Evolutionary conservation across 305 asterid genomes (phyloP).

Genomic region (Ruellia speciosa): DNA sequence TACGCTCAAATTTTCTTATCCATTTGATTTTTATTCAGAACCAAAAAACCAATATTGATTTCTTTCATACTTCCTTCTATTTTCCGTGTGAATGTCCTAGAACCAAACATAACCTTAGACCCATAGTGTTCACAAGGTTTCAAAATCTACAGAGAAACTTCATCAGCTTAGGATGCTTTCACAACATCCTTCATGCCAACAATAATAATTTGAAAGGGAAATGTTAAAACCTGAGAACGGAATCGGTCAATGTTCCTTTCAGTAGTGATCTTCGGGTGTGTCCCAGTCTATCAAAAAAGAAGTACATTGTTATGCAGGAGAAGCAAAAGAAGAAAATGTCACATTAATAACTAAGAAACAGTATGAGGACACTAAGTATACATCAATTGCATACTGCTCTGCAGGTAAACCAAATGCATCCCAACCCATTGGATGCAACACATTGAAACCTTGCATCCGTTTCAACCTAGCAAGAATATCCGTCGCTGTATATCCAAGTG

Average conservation of each 20-base stretch:
- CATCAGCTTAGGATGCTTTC: slow-evolving; percentile 1
- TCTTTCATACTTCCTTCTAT: too few species aligned
- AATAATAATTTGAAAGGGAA: background rate
- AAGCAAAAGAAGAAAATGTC: slow-evolving; percentile 5
- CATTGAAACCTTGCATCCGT: slow-evolving; percentile 95
- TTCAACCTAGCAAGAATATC: slow-evolving; percentile 90
- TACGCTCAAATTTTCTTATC: too few species aligned
- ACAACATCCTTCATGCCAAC: slow-evolving; percentile 6
- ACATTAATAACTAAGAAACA: slow-evolving; percentile 4
- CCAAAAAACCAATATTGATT: too few species aligned
- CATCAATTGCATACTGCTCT: slow-evolving; percentile 96
- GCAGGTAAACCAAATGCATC: slow-evolving; percentile 99
- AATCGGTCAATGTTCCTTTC: slow-evolving; percentile 68
- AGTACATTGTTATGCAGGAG: slow-evolving; percentile 15
- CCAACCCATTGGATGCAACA: slow-evolving; percentile 99
- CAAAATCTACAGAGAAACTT: slow-evolving; percentile 16
- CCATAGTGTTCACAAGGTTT: slow-evolving; percentile 1
- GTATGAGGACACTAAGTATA: slow-evolving; percentile 20
- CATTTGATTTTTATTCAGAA: too few species aligned
- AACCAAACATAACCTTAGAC: too few species aligned
- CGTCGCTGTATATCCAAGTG: slow-evolving; percentile 96
- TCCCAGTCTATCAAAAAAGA: slow-evolving; percentile 66
- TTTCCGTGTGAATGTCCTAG: too few species aligned
- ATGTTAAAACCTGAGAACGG: slow-evolving; percentile 58
- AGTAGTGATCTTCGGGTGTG: slow-evolving; percentile 85